phyloP scores from a whole-genome alignment of 306 rosid species.

The Fragaria vesca region DNA sequence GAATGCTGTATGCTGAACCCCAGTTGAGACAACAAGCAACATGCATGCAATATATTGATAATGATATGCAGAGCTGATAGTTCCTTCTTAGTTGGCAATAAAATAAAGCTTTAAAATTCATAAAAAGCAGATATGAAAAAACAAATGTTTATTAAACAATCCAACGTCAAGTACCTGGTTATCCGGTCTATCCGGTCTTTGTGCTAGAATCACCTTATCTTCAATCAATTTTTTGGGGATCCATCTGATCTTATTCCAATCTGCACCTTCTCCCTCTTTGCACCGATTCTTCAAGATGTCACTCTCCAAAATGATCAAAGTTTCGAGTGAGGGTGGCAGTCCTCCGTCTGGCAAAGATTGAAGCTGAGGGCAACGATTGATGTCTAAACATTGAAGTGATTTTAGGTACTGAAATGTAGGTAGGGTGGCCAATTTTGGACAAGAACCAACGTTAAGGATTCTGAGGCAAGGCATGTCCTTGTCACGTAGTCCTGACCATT shows the following conservation, averaged over 20 bases:
- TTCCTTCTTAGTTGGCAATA: not conserved
- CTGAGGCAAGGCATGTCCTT: conserved; percentile 8
- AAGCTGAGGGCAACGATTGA: conserved; percentile 14
- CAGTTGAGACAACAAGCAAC: not conserved
- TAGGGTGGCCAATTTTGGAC: not conserved
- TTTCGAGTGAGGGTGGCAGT: conserved; percentile 18
- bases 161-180: not conserved
- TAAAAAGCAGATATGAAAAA: not conserved
- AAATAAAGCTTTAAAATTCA: not conserved
- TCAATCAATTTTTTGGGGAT: conserved; percentile 20
- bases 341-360: conserved; percentile 17
- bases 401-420: conserved; percentile 1
- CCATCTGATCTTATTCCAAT: conserved; percentile 10
- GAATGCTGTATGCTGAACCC: not conserved
- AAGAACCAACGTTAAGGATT: not conserved
- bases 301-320: conserved; percentile 11
- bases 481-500: not conserved
- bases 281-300: conserved; percentile 16
- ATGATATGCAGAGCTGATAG: not conserved
- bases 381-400: conserved; percentile 13
- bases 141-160: not conserved
- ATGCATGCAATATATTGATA: not conserved
- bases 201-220: not conserved
- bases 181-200: not conserved
- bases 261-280: conserved; percentile 14